Conservation (phyloP, 1,284 basidiomycete genomes). For the Cystobasidium sp. region DNA sequence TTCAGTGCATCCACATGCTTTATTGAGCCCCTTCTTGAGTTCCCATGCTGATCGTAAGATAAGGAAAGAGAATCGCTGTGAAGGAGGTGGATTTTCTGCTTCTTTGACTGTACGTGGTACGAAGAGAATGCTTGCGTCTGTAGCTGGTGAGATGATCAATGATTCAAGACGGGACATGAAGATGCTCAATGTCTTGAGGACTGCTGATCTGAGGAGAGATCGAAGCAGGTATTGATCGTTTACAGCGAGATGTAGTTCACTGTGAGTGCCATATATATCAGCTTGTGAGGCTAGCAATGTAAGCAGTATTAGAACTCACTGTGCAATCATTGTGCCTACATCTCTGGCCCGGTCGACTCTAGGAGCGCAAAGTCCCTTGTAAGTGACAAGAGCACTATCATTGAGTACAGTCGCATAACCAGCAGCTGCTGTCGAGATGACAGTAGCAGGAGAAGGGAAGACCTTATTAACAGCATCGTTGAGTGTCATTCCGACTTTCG, state of each 20-base stretch:
- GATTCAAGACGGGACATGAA: conserved; percentile 53
- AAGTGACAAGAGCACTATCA: conserved; percentile 30
- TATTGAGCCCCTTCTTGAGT: conserved; percentile 44
- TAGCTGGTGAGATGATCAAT: conserved; percentile 47
- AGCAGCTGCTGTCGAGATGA: conserved; percentile 6
- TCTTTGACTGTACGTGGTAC: conserved; percentile 47
- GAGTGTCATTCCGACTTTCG: conserved; percentile 49
- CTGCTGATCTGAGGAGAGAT: conserved; percentile 52
- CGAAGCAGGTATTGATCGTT: conserved; percentile 53
- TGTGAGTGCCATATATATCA: background rate
- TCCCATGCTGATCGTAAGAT: conserved; percentile 51
- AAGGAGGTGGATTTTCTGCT: conserved; percentile 46
- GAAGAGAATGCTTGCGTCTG: conserved; percentile 39
- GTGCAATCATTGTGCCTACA: conserved; percentile 47
- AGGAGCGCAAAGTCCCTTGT: conserved; percentile 46
- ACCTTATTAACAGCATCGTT: conserved; percentile 52
- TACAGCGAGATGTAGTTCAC: conserved; percentile 48
- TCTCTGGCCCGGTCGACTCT: conserved; percentile 45
- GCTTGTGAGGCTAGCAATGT: background rate
- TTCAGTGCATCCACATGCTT: conserved; percentile 30
- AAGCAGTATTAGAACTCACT: no score
- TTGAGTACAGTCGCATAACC: conserved; percentile 34
- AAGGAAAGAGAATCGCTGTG: conserved; percentile 50
- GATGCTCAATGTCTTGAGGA: conserved; percentile 52
- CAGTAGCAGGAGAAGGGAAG: conserved; percentile 45